A percentile compares a stretch with the other conserved stretches of the same genome.
Evolutionary conservation across 768 basidiomycete species (phyloP).

Genomic region (Kwoniella dendrophila): DNA sequence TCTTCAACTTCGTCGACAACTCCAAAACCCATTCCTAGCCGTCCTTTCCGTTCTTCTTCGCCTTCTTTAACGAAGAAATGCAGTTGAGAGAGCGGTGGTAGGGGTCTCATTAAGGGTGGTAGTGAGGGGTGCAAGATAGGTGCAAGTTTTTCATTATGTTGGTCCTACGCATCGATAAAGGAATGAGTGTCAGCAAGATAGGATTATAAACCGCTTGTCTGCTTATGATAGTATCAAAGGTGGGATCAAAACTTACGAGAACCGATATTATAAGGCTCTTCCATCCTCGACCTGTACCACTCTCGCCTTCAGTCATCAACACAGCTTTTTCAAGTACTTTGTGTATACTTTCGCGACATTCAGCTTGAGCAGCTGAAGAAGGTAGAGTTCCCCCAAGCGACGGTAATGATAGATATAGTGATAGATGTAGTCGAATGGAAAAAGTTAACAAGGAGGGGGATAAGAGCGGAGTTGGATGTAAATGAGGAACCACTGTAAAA

Average conservation of each 20-base stretch:
- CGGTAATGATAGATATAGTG: constrained; percentile 30
- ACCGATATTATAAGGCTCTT: constrained; percentile 41
- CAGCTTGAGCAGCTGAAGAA: constrained; percentile 5
- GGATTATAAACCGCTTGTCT: constrained; percentile 5
- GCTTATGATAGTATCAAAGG: neutral
- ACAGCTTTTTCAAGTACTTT: constrained; percentile 37
- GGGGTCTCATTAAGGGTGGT: constrained; percentile 45
- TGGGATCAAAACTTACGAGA: constrained; percentile 27
- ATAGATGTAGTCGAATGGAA: constrained; percentile 49
- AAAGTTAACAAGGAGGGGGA: constrained; percentile 36
- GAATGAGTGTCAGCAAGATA: too few species aligned
- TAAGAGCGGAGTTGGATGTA: constrained; percentile 39
- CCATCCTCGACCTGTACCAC: constrained; percentile 45
- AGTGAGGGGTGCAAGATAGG: constrained; percentile 45
- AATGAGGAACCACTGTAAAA: constrained; percentile 29
- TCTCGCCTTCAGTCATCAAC: constrained; percentile 34
- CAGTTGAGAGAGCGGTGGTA: constrained; percentile 45
- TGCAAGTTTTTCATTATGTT: constrained; percentile 10
- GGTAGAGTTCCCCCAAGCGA: constrained; percentile 17
- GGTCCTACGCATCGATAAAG: neutral
- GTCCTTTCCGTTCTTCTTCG: constrained; percentile 42
- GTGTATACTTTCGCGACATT: constrained; percentile 23
- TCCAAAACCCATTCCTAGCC: constrained; percentile 39
- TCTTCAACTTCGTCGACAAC: constrained; percentile 2
- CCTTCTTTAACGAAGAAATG: constrained; percentile 41